Evolutionary conservation across 345 rosid species (phyloP), one percentile per base, ranked within the genome.

Genomic region (Linum lewisii): DNA sequence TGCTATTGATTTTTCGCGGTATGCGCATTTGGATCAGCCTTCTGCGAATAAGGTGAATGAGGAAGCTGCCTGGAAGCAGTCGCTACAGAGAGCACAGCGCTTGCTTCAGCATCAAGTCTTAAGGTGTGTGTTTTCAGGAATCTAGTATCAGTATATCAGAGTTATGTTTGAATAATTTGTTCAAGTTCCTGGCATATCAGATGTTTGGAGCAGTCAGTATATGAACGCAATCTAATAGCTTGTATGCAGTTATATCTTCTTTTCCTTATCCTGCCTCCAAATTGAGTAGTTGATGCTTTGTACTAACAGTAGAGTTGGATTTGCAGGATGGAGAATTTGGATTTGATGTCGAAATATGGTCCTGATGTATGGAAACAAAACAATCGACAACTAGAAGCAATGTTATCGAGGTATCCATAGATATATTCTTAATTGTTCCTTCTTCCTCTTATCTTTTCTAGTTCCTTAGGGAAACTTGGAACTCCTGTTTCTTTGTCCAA

Each of bases 311-410:
- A 5, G 24, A 36, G 53, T 7, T n/a, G 29, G 19, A 29, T 58
- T 63, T 60, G 42, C 72, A 93, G 99, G 87, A 72, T 93, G 76
- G 99, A 93, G 75, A 93, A 93, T 66, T 73, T 93, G 75, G 99
- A 93, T 10, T 38, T 89, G 77, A 79, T 93, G 84, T 78, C 84
- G 57, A 93, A 89, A 67, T 77, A 78, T 64, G 87, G 89, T 60
- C 86, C 97, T 20, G 89, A 86, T 72, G 80, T 84, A 54, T 93
- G 97, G 95, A 76, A 67, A 63, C 93, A 77, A 68, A 83, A 84
- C 76, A 93, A 87, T 74, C 82, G 71, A 55, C 80, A 70, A 22
- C 64, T 87, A 59, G 97, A 85, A 73, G 84, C 79, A 38, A 75
- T 83, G 59, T 66, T 87, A 67, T 67, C 84, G 65, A 89, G 99